Evolutionary conservation across 306 rosid genomes (phyloP).

Genomic region (Inga leiocalycina): DNA sequence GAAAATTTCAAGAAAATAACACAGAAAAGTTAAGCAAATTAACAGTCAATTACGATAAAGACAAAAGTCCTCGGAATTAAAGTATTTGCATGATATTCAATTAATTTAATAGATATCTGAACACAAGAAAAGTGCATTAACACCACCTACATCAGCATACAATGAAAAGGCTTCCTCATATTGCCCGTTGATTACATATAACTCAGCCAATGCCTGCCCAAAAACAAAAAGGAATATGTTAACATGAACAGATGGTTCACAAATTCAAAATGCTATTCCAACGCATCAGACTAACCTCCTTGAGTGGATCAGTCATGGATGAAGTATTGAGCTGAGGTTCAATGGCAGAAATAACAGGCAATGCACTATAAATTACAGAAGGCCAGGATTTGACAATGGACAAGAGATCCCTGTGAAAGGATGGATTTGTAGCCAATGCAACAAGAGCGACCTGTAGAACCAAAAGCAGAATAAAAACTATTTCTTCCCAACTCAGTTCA

Average conservation of each 20-base stretch:
- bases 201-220: constrained; percentile 84
- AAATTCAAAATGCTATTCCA: constrained; percentile 22
- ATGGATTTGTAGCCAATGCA: constrained; percentile 86
- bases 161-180: constrained; percentile 83
- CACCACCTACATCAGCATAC: constrained; percentile 91
- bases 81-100: constrained; percentile 16
- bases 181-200: constrained; percentile 84
- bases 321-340: constrained; percentile 93
- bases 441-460: constrained; percentile 89
- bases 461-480: constrained; percentile 31
- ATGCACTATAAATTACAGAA: constrained; percentile 67
- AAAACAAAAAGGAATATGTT: constrained; percentile 24
- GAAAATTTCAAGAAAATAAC: constrained; percentile 41
- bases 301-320: constrained; percentile 79
- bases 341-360: constrained; percentile 90
- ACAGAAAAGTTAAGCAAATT: constrained; percentile 12
- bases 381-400: constrained; percentile 89
- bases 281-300: constrained; percentile 64
- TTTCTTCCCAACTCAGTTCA: constrained; percentile 21
- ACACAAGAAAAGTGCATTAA: constrained; percentile 29
- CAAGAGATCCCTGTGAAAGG: constrained; percentile 81
- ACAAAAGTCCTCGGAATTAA: constrained; percentile 16
- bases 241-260: constrained; percentile 20
- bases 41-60: constrained; percentile 27
- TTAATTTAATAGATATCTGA: constrained; percentile 19